Base-by-base conservation (phyloP, 768 basidiomycete genomes). In the Candolleomyces eurysporus region DNA sequence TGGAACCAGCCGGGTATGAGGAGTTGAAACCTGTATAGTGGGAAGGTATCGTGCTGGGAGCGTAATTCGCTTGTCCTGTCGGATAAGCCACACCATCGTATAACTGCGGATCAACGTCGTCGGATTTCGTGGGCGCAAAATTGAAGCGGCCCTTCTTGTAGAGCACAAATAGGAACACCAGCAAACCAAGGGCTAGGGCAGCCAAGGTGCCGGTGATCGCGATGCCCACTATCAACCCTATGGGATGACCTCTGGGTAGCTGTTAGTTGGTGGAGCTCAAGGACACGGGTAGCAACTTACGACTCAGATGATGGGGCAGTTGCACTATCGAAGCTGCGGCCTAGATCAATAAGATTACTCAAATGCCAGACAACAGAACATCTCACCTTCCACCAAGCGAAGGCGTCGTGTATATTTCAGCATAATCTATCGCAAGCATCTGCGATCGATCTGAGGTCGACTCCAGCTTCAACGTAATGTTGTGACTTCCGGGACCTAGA, bases 381-480 rank as follows among this genome's bases (percentile, higher is more conserved):
- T 43, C 63, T 26, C 53, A 69, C 69, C 64, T 65, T 22, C 59
- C 55, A 26, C 63, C 63, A 32, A 65, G 52, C 9, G 68, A 68
- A 5, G 60, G 55, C 21, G 67, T 55, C 19, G 63, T 65, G 46
- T 65, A 69, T 17, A 69, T 65, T 17, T 61, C 59, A 17, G 62
- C 69, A 61, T 69, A 71, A 61, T 71, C 69, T 39, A 71, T 67
- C 9, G 66, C 65, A 13, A 71, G 60, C 32, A 63, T 59, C 19
- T 54, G 51, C n/a, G n/a, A 63, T 16, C 42, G 8, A 3, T 57
- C 48, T 6, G 53, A 17, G n/a, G 22, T 31, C 22, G 62, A 56
- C 14, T 42, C n/a, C 16, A 22, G 14, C 46, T 14, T 21, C 30
- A 39, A 36, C n/a, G 39, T 52, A 8, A 48, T 48, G 17, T 22